Evolutionary conservation across 345 rosid species (phyloP).

Genomic region (Theobroma cacao): DNA sequence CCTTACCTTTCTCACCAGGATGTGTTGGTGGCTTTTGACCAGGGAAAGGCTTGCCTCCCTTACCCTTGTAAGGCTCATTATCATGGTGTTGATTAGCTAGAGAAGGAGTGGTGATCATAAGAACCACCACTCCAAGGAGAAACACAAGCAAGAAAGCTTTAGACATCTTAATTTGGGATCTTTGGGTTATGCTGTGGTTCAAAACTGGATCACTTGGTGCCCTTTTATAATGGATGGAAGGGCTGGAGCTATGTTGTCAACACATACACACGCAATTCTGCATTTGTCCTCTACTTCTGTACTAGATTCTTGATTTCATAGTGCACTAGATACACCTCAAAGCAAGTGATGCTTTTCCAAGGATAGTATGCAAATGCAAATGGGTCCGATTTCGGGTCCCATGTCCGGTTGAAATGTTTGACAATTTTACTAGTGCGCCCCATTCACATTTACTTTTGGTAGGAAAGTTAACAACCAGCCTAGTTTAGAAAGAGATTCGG

Average conservation of each 20-base stretch:
- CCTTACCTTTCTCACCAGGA: not conserved
- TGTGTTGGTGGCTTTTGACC: not conserved
- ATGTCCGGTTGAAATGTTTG: not conserved
- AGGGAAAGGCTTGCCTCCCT: not conserved
- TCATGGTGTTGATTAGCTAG: not conserved
- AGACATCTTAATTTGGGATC: not conserved
- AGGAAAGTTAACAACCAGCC: not conserved
- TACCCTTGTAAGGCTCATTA: not conserved
- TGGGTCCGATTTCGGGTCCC: not conserved
- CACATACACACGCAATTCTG: not conserved
- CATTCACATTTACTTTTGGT: not conserved
- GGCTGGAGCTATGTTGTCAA: not conserved
- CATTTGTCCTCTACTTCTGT: not conserved
- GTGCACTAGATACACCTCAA: too few species aligned
- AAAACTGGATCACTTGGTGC: not conserved
- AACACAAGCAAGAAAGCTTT: constrained; percentile 9
- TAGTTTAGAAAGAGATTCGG: not conserved
- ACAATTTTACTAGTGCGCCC: not conserved
- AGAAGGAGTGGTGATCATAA: constrained; percentile 10
- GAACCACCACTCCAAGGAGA: constrained; percentile 13
- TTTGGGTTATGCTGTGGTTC: not conserved
- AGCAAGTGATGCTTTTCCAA: not conserved
- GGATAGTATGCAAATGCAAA: not conserved
- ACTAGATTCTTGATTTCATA: not conserved
- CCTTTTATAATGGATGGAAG: not conserved